phyloP scores from a whole-genome alignment of 495 filamentous ascomycete genomes.

The Talaromyces nanjingensis region DNA sequence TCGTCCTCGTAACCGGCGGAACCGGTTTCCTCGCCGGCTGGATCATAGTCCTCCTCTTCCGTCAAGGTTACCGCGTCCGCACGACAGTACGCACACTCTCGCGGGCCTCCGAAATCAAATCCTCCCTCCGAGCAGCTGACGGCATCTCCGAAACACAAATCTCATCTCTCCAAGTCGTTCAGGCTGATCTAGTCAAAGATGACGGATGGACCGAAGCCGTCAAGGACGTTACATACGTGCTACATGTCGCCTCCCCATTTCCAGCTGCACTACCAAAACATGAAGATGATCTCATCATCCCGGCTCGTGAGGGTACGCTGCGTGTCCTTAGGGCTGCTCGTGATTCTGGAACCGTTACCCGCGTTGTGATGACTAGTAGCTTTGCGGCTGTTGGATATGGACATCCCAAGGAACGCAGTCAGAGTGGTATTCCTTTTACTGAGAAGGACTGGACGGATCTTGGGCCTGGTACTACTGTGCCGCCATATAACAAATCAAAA shows the following conservation, averaged over 20 bases:
- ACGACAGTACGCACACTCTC: conserved; percentile 1
- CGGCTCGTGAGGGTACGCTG: conserved; percentile 4
- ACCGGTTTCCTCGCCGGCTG: conserved; percentile 5
- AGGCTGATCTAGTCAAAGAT: conserved; percentile 25
- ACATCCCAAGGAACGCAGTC: conserved; percentile 14
- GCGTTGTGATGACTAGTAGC: conserved; percentile 6
- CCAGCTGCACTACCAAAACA: conserved; percentile 4
- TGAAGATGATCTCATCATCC: conserved; percentile 6
- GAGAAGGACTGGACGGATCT: conserved; percentile 35
- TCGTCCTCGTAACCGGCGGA: conserved; percentile 5
- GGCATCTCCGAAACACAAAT: not conserved
- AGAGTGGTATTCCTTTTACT: conserved; percentile 22
- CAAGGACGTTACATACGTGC: conserved; percentile 2
- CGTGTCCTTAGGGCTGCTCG: conserved; percentile 2
- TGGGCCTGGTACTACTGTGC: conserved; percentile 7
- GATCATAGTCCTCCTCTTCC: conserved; percentile 3
- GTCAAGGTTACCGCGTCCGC: conserved; percentile 3
- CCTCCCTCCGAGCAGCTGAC: not conserved
- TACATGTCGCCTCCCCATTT: conserved; percentile 3
- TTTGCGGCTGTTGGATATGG: not conserved
- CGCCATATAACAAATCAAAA: conserved; percentile 32
- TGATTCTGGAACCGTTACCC: not conserved
- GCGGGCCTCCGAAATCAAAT: not conserved
- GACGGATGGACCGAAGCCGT: conserved; percentile 1
- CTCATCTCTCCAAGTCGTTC: conserved; percentile 18